Evolutionary conservation across 2,329 filamentous ascomycete genomes (phyloP).

Genomic region (Clarireedia monteithiana): DNA sequence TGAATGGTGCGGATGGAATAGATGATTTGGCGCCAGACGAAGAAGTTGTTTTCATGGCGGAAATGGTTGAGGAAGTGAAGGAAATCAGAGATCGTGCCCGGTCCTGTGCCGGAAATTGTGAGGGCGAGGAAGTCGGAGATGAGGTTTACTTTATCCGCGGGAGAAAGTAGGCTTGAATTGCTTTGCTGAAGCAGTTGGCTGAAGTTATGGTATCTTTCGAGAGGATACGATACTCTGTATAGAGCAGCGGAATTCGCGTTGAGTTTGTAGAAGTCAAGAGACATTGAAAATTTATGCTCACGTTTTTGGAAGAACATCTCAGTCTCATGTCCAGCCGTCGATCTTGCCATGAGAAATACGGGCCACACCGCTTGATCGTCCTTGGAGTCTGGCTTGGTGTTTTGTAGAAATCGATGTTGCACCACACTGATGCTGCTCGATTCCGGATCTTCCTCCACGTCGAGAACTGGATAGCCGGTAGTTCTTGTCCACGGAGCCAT

Average conservation of each 20-base stretch:
- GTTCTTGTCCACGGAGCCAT: slow-evolving; percentile 70
- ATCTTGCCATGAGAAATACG: slow-evolving; percentile 57
- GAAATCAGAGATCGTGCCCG: slow-evolving; percentile 6
- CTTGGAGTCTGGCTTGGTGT: slow-evolving; percentile 38
- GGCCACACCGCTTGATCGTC: slow-evolving; percentile 60
- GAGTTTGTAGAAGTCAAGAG: slow-evolving; percentile 59
- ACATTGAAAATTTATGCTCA: background rate
- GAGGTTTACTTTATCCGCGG: slow-evolving; percentile 64
- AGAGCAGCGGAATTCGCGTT: slow-evolving; percentile 63
- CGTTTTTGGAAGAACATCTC: background rate
- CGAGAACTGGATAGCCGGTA: slow-evolving; percentile 61
- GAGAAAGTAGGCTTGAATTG: slow-evolving; percentile 50
- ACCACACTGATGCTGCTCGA: slow-evolving; percentile 49
- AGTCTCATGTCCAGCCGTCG: slow-evolving; percentile 44
- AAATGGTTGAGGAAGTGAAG: slow-evolving; percentile 12
- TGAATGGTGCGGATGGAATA: background rate
- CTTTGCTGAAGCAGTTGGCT: slow-evolving; percentile 38
- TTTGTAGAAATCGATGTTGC: slow-evolving; percentile 63
- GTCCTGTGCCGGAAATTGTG: slow-evolving; percentile 28
- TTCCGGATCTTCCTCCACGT: slow-evolving; percentile 43
- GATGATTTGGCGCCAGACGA: slow-evolving; percentile 13
- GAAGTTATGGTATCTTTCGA: slow-evolving; percentile 55
- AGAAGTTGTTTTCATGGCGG: slow-evolving; percentile 10
- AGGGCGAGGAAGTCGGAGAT: slow-evolving; percentile 60
- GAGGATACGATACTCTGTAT: slow-evolving; percentile 59